Base-by-base conservation (phyloP, 2,329 filamentous ascomycete species). In the Fusarium coicis region DNA sequence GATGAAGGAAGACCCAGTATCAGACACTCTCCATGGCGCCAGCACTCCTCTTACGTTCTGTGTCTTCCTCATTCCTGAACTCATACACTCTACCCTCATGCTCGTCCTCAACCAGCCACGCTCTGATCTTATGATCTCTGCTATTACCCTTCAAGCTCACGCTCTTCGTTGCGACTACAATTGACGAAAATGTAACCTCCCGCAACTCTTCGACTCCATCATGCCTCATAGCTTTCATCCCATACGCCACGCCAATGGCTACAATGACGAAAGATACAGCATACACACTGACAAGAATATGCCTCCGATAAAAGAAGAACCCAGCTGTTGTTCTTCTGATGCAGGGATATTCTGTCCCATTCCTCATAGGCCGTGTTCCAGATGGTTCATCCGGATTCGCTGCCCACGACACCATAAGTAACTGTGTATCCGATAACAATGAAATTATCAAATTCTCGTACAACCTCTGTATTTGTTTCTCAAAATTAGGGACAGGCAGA, bases 381-480 rank as follows among this genome's bases (percentile, higher is more conserved):
- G 73, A 71, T 4, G 42, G 43, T 23, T 67, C 37, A 39, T 55
- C 47, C 3, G 61, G 49, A 39, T 75, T 47, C 11, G 55, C 53
- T 2, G 72, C 72, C 73, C 73, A 74, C 3, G 63, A 44, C 8
- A 75, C 73, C 19, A 52, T 61, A 10, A 71, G 49, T 23, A 75
- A 21, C 26, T 74, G 69, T 0, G 66, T 63, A 9, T 75, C 67
- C 1, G 69, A 68, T 30, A 75, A 37, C 1, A 75, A 34, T 2
- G 72, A 75, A 15, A 74, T 73, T 1, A 75, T 32, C 2, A 74
- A 43, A 32, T 70, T 70, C 30, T 75, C 72, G 23, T 74, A 75
- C 2, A 56, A 19, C 5, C n/a, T 36, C 5, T 44, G 54, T 16
- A 73, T 54, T 3, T 46, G 58, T 0, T 55, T 10, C 23, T 66